phyloP scores from a whole-genome alignment of 2,329 filamentous ascomycete genomes.

The Colletotrichum eremochloae region DNA sequence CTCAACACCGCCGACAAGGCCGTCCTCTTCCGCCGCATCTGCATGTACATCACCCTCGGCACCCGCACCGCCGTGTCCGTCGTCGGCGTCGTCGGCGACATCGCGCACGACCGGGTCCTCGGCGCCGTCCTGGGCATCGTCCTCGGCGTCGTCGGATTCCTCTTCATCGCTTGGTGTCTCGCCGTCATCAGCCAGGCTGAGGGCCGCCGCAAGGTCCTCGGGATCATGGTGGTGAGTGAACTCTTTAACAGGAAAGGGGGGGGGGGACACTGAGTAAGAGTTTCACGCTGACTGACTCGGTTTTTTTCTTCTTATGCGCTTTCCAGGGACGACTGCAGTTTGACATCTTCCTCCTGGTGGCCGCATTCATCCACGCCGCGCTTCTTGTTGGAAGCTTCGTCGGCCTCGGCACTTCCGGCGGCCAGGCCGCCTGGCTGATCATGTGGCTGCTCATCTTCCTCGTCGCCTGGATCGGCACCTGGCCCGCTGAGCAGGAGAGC shows the following conservation, averaged over 20 bases:
- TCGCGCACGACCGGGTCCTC: slow-evolving; percentile 1
- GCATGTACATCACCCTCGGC: slow-evolving; percentile 35
- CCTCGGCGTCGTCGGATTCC: slow-evolving; percentile 24
- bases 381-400: slow-evolving; percentile 27
- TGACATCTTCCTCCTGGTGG: slow-evolving; percentile 25
- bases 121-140: slow-evolving; percentile 27
- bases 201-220: slow-evolving; percentile 33
- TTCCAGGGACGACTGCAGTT: slow-evolving; percentile 30
- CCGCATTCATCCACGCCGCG: slow-evolving; percentile 24
- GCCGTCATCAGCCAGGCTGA: slow-evolving; percentile 35
- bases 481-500: slow-evolving; percentile 33
- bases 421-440: slow-evolving; percentile 27
- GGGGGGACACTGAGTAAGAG: not conserved
- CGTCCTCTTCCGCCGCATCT: slow-evolving; percentile 30
- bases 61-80: slow-evolving; percentile 29
- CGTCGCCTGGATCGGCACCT: slow-evolving; percentile 34
- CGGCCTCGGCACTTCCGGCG: slow-evolving; percentile 14
- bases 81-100: slow-evolving; percentile 18
- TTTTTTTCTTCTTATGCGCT: not conserved
- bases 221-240: slow-evolving; percentile 32
- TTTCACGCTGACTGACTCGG: not conserved
- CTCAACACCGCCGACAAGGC: slow-evolving; percentile 31
- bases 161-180: slow-evolving; percentile 37
- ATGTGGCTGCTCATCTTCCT: slow-evolving; percentile 39
- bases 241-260: not conserved